Base-by-base conservation (phyloP, 23 red algal species). In the Gracilariopsis chorda region DNA sequence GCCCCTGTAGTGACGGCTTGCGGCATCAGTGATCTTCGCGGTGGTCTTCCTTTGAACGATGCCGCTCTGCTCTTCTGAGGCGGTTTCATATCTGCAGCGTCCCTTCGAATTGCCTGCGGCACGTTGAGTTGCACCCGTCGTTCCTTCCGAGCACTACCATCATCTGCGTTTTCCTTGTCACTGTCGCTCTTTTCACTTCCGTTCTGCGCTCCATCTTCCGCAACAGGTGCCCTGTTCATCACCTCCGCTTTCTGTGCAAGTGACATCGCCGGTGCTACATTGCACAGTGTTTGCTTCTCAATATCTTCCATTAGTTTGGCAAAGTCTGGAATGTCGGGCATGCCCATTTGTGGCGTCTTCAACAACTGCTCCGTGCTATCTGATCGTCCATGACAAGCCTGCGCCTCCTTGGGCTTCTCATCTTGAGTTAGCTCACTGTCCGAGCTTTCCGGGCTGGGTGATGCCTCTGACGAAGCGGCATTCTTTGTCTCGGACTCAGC, bases 271-370 rank as follows among this genome's bases (percentile, higher is more conserved):
- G 29, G 34, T 37, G 63, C 34, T 37, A 70, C 63, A 37, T 37
- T 70, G 63, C 34, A 1, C 33, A 7, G 63, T n/a, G 63, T 37
- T 37, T 70, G 63, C 63, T 70, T 70, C 63, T 70, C 63, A 70
- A 70, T 70, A 37, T 70, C 63, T 37, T 33, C 63, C 63, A 70
- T 70, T 37, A 70, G 63, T 37, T 70, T 37, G n/a, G 63, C 63
- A 70, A 70, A 70, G 63, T 70, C 63, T 37, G 63, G n/a, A 12
- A 42, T n/a, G 63, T 70, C 63, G 35, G 63, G 34, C 63, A 70
- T 41, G 34, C 63, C 39, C 29, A 70, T 14, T 17, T 70, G 63
- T 37, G 63, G 63, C 63, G 63, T 70, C 63, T 70, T 70, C 63
- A 16, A 37, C 34, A 70, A 2, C 60, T 65, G 10, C 60, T 65